A percentile compares a stretch with the other conserved stretches of the same genome.
phyloP scores from a whole-genome alignment of 257 asterid genomes.

The Echium plantagineum region DNA sequence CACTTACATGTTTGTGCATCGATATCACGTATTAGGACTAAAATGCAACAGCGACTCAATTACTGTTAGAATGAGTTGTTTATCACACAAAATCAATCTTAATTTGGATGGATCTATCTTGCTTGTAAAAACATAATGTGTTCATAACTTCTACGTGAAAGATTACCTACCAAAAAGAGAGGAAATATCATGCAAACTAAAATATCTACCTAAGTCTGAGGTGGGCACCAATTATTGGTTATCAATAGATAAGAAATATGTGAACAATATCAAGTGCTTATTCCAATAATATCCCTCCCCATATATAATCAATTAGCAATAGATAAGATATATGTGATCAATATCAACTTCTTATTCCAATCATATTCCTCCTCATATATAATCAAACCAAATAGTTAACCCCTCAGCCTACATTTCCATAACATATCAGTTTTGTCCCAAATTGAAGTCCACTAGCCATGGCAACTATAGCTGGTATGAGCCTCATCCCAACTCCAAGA shows the following conservation, averaged over 20 bases:
- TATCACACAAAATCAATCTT: too few relatives aligned
- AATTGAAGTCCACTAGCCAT: slow-evolving; percentile 12
- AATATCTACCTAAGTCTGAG: slow-evolving; percentile 6
- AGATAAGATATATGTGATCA: slow-evolving; percentile 50
- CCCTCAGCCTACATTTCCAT: background rate
- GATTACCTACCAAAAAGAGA: too few relatives aligned
- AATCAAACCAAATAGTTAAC: background rate
- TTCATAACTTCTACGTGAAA: too few relatives aligned
- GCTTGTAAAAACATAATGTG: too few relatives aligned
- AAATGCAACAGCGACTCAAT: too few relatives aligned
- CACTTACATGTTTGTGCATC: too few relatives aligned
- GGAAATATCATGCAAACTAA: too few relatives aligned
- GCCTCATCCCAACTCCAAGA: slow-evolving; percentile 40
- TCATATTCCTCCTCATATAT: slow-evolving; percentile 5
- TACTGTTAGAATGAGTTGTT: too few relatives aligned
- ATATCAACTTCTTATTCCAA: slow-evolving; percentile 13
- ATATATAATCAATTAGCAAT: background rate
- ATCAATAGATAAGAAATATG: slow-evolving; percentile 41
- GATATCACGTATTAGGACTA: too few relatives aligned
- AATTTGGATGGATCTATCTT: too few relatives aligned
- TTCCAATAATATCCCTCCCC: slow-evolving; percentile 9
- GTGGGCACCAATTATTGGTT: slow-evolving; percentile 32
- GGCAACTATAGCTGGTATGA: slow-evolving; percentile 57
- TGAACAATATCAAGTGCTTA: slow-evolving; percentile 20
- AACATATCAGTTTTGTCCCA: slow-evolving; percentile 8